Evolutionary conservation across 805 yeast species (phyloP), one percentile per base, ranked within the genome.

Genomic region (Candida ovalis): DNA sequence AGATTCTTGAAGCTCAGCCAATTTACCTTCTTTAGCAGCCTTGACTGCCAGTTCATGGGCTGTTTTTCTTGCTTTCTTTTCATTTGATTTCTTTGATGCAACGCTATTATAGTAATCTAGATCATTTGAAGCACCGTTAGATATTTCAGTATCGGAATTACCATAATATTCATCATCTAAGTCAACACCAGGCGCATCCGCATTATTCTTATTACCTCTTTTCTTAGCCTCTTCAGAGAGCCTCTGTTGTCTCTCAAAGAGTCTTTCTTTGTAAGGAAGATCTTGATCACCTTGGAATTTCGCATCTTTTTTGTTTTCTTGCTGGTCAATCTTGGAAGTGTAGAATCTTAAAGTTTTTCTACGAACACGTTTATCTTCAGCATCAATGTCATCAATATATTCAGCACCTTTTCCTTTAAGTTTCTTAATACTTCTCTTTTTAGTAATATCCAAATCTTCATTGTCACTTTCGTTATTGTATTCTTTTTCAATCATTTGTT

Each of bases 301-400:
- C 42, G 83, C 84, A 39, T 70, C 72, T 51, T 78, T 78, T 66
- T 84, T 85, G 56, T 75, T 74, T 24, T 77, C 82, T 45, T 84
- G 84, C 70, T 91, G 96, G 66, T 90, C 97, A 67, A 94, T 91
- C 69, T 92, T 91, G 49, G 98, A 88, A 1, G 99, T 94, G 76
- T 94, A 94, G 81, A 94, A 94, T 51, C 98, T 83, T 59, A 94
- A 78, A 2, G 96, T 78, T 62, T 80, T 81, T 73, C 84, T 86
- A 58, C 95, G 82, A 19, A 82, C 78, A 50, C 77, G 80, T 71
- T 91, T 92, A 49, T 90, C 98, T 61, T 88, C 96, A 40, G 78
- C 76, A 67, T 94, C 98, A 42, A 89, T 82, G 24, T 82, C 94
- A 44, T 87, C 95, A 40, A 87, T 76, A 30, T 76, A 81, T 25